Base-by-base conservation (phyloP, 2,329 filamentous ascomycete species). In the Dactylella cylindrospora region DNA sequence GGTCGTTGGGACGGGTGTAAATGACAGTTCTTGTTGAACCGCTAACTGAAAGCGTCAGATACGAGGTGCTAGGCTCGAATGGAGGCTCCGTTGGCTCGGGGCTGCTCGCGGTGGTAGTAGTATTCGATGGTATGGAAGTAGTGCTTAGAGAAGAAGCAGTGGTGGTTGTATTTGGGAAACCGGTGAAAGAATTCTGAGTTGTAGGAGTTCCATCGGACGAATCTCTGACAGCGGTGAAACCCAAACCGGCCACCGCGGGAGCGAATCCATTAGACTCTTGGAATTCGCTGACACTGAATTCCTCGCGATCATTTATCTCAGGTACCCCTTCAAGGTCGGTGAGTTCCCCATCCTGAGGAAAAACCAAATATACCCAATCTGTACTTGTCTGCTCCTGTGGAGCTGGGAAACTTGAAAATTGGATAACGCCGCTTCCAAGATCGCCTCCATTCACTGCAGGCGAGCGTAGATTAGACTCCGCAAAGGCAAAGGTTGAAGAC, bases 261-360 rank as follows among this genome's bases (percentile, higher is more conserved):
- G 52, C 47, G 33, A 61, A 61, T 20, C 32, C 20, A 33, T 61
- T 61, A 6, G 47, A 40, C 17, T 61, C 47, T 43, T 49, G 40
- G 47, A 61, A 53, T 17, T 47, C 32, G 23, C 39, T 61, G 5
- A 61, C 33, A 31, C 55, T 61, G 25, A 61, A 61, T 22, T 39
- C 25, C 6, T 32, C 28, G 36, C 38, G 29, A 25, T 52, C 55
- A 15, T 44, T 44, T 10, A 44, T 38, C 32, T 41, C 41, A 19
- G 47, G 47, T 19, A 60, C 33, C 10, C 54, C 46, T 35, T 47
- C 19, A 15, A 61, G 25, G 20, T 47, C 47, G n/a, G n/a, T n/a
- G 28, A 57, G 52, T 35, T 53, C 47, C 25, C 52, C 53, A 9
- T 53, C 40, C 15, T 61, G 55, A 17, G 47, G 20, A 22, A 53